A percentile compares a stretch with the other conserved stretches of the same genome.
These are phyloP conservation scores for Pichia sp. DNA, from an alignment of 1,139 yeast genomes.

Conservation along the genomic window DNA sequence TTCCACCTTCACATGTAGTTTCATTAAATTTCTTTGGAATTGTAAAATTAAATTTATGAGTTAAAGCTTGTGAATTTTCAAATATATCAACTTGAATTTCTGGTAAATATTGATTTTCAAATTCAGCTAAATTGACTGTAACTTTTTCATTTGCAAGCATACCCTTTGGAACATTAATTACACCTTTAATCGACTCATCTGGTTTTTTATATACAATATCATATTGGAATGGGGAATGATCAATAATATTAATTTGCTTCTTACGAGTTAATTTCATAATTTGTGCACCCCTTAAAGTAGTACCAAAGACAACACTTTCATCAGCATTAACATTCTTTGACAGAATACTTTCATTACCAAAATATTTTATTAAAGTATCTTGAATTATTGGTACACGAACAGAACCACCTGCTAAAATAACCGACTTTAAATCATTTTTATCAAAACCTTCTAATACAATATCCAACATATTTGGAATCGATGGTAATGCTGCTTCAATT, in stretches of 20 bases:
- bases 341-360: slow-evolving; percentile 45
- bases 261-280: slow-evolving; percentile 56
- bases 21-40: slow-evolving; percentile 30
- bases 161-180: slow-evolving; percentile 6
- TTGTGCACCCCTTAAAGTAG: slow-evolving; percentile 73
- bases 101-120: slow-evolving; percentile 33
- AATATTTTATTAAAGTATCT: slow-evolving; percentile 44
- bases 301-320: slow-evolving; percentile 89
- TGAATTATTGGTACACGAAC: slow-evolving; percentile 88
- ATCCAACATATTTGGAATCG: slow-evolving; percentile 44
- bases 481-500: background rate
- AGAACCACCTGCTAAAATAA: slow-evolving; percentile 86
- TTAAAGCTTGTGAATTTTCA: slow-evolving; percentile 46
- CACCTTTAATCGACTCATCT: background rate
- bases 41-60: slow-evolving; percentile 13
- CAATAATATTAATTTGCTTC: slow-evolving; percentile 55
- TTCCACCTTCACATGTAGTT: slow-evolving; percentile 40
- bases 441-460: slow-evolving; percentile 41
- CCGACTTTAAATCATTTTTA: slow-evolving; percentile 46
- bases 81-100: slow-evolving; percentile 38
- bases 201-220: slow-evolving; percentile 15
- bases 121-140: slow-evolving; percentile 7
- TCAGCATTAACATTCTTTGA: slow-evolving; percentile 94
- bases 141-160: slow-evolving; percentile 2
- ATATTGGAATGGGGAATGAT: slow-evolving; percentile 44